Percentiles rank a stretch among this genome's conserved stretches.
phyloP scores from a whole-genome alignment of 306 rosid genomes.

The Lablab purpureus region DNA sequence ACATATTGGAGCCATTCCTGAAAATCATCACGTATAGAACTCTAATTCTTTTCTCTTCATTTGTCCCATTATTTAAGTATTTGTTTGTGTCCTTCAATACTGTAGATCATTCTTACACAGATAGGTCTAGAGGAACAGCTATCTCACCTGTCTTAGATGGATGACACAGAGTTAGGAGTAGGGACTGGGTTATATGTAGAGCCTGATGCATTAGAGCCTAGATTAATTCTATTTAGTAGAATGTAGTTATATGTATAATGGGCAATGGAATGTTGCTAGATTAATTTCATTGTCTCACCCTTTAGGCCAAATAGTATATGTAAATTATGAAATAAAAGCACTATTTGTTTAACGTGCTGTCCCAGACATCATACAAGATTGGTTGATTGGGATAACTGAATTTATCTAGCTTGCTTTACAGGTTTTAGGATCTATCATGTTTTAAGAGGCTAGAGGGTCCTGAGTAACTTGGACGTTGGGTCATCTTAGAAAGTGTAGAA shows the following conservation, averaged over 20 bases:
- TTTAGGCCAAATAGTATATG: conserved; percentile 6
- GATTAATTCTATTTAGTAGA: background rate
- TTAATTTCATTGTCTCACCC: conserved; percentile 9
- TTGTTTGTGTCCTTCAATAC: background rate
- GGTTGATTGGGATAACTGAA: background rate
- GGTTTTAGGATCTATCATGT: background rate
- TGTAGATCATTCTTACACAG: conserved; percentile 15
- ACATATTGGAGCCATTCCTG: conserved; percentile 97
- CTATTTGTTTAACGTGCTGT: background rate
- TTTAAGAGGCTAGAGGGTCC: background rate
- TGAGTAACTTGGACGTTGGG: conserved; percentile 5
- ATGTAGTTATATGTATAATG: conserved; percentile 2
- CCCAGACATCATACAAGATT: background rate
- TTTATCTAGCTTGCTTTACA: background rate
- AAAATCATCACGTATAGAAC: conserved; percentile 90
- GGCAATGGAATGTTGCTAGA: background rate
- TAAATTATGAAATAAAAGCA: background rate
- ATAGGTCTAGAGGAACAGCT: conserved; percentile 22
- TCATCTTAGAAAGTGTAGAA: background rate
- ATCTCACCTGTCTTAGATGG: conserved; percentile 1
- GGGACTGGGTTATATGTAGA: background rate
- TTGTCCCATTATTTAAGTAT: conserved; percentile 15
- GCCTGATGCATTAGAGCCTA: conserved; percentile 17
- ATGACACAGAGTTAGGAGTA: background rate
- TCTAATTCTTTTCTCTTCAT: conserved; percentile 39